A percentile compares a stretch with the other conserved stretches of the same genome.
Conservation (phyloP, 2,329 filamentous ascomycete genomes). For the Bipolaris sorokiniana region DNA sequence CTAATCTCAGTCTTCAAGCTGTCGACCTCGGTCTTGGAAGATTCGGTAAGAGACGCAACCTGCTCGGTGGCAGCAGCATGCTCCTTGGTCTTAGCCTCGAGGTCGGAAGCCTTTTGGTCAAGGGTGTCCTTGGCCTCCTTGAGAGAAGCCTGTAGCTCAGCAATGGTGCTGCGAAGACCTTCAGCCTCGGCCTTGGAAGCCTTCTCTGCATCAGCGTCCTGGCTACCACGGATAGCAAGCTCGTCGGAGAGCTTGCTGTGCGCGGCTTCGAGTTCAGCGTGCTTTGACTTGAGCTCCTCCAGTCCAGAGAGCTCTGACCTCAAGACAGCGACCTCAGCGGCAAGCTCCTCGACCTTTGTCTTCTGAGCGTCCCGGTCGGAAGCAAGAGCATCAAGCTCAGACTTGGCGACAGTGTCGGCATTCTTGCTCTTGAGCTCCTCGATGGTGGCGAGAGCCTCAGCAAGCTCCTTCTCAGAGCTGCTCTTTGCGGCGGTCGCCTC, state of each 20-base stretch:
- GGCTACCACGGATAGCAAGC: slow-evolving; percentile 23
- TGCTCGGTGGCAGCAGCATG: slow-evolving; percentile 21
- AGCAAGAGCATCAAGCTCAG: slow-evolving; percentile 36
- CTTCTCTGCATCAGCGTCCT: slow-evolving; percentile 29
- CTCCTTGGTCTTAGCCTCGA: slow-evolving; percentile 30
- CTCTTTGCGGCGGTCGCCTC: slow-evolving; percentile 20
- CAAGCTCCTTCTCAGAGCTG: slow-evolving; percentile 25
- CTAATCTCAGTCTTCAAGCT: slow-evolving; percentile 31
- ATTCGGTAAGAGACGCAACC: slow-evolving; percentile 23
- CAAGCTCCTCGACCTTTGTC: slow-evolving; percentile 32
- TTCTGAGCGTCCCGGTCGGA: slow-evolving; percentile 31
- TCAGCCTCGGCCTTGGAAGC: slow-evolving; percentile 29
- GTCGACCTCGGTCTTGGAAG: slow-evolving; percentile 32
- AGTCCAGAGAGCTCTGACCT: slow-evolving; percentile 31
- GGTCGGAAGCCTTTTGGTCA: slow-evolving; percentile 29
- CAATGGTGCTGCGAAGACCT: slow-evolving; percentile 31
- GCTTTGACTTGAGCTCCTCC: slow-evolving; percentile 26
- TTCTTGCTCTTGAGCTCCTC: slow-evolving; percentile 28
- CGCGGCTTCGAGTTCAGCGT: slow-evolving; percentile 24
- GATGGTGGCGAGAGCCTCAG: slow-evolving; percentile 29
- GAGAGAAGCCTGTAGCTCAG: slow-evolving; percentile 35
- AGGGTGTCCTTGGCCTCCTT: slow-evolving; percentile 26
- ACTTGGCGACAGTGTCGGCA: slow-evolving; percentile 27
- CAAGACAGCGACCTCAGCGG: slow-evolving; percentile 28
- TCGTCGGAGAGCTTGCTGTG: slow-evolving; percentile 23